These are phyloP conservation scores for Ballota nigra DNA, from an alignment of 257 asterid genomes.

Conservation along the genomic window DNA sequence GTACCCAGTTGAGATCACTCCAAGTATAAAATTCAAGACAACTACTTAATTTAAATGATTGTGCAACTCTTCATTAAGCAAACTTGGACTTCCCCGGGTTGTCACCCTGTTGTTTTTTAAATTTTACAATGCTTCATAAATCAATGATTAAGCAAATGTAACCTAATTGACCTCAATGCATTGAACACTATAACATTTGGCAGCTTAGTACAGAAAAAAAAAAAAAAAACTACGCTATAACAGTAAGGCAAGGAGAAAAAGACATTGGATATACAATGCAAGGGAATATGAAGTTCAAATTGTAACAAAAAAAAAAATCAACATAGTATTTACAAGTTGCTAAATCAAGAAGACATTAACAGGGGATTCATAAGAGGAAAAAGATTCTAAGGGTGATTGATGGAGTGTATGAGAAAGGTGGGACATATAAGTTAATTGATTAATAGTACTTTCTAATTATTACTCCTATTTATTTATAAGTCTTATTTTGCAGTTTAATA, in stretches of 20 bases:
- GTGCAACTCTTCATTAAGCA: background rate
- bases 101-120: slow-evolving; percentile 11
- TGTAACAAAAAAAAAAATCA: background rate
- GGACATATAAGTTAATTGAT: background rate
- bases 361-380: background rate
- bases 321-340: slow-evolving; percentile 18
- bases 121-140: too few relatives aligned
- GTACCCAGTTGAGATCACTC: slow-evolving; percentile 19
- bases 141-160: background rate
- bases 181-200: background rate
- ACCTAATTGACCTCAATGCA: background rate
- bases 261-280: slow-evolving; percentile 7
- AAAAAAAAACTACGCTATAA: background rate
- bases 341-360: slow-evolving; percentile 6
- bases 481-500: background rate
- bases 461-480: background rate
- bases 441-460: background rate
- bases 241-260: background rate
- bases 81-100: background rate
- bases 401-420: background rate
- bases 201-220: background rate
- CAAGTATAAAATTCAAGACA: background rate
- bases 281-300: slow-evolving; percentile 8
- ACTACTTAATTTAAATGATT: background rate
- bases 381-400: background rate